Evolutionary conservation across 305 asterid species (phyloP).

Genomic region (Coffea humblotiana): DNA sequence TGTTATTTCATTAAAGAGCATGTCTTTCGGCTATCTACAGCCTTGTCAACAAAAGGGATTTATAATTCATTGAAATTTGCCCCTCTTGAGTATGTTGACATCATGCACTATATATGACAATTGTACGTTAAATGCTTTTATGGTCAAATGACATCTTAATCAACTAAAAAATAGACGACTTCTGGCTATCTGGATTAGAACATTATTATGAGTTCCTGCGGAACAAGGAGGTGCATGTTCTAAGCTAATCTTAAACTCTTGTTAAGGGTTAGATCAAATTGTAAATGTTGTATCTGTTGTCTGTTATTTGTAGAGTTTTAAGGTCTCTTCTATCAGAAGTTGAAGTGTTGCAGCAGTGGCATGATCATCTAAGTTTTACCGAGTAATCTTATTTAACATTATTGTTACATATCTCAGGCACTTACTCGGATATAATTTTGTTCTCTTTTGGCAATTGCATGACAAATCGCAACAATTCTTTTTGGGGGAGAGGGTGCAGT

Average conservation of each 20-base stretch:
- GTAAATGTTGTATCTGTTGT: neutral
- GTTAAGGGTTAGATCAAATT: neutral
- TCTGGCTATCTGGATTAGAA: too few relatives aligned
- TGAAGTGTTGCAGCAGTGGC: neutral
- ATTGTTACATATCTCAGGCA: too few relatives aligned
- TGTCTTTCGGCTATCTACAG: neutral
- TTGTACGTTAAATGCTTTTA: too few relatives aligned
- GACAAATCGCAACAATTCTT: too few relatives aligned
- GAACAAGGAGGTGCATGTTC: neutral
- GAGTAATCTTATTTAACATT: too few relatives aligned
- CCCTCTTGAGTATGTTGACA: neutral
- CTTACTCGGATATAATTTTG: too few relatives aligned
- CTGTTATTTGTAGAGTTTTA: too few relatives aligned
- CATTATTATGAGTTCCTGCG: neutral
- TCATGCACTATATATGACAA: neutral
- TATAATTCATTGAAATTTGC: neutral
- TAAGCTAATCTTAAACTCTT: neutral
- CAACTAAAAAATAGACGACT: too few relatives aligned
- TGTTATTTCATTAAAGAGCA: neutral
- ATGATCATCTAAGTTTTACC: too few relatives aligned
- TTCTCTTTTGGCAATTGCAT: too few relatives aligned
- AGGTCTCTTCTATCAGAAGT: neutral
- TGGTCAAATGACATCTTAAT: neutral
- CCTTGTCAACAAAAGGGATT: neutral
- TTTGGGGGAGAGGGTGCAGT: too few relatives aligned